Percentiles rank a stretch among this genome's conserved stretches.
Conservation (phyloP, 1,284 basidiomycete species). For the Trichosporon ovoides region DNA sequence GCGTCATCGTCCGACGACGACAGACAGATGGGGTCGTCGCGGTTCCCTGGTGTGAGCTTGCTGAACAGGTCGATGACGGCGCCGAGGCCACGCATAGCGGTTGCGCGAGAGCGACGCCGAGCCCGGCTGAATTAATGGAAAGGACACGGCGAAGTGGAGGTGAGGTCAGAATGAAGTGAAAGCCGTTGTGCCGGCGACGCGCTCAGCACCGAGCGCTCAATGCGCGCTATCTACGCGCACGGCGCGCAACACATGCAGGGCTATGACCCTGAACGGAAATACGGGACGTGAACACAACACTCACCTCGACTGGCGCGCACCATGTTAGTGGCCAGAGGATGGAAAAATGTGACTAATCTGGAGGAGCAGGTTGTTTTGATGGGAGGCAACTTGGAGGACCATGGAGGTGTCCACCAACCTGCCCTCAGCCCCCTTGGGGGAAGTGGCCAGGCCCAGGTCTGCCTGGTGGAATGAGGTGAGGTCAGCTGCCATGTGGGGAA, state of each 20-base stretch:
- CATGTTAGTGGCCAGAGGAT: neutral
- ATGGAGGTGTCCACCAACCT: too few relatives aligned
- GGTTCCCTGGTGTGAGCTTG: constrained; percentile 1
- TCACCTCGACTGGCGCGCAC: constrained; percentile 3
- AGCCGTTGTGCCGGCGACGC: neutral
- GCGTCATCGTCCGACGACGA: constrained; percentile 1
- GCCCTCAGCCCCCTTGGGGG: too few relatives aligned
- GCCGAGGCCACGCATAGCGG: neutral
- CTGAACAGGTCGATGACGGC: neutral
- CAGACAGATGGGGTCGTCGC: neutral
- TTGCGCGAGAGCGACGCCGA: neutral
- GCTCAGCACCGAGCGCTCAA: neutral
- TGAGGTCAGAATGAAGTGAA: neutral
- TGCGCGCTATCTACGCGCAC: neutral
- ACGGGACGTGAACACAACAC: neutral
- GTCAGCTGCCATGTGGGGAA: too few relatives aligned
- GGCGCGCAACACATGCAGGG: neutral
- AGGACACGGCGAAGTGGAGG: neutral
- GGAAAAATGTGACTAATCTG: neutral
- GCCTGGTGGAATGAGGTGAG: too few relatives aligned
- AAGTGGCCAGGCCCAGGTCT: too few relatives aligned
- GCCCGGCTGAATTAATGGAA: neutral
- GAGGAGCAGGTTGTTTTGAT: neutral
- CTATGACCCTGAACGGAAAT: neutral
- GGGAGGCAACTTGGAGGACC: neutral